Conservation (phyloP, 2,329 filamentous ascomycete species). For the Fusarium nurragi region DNA sequence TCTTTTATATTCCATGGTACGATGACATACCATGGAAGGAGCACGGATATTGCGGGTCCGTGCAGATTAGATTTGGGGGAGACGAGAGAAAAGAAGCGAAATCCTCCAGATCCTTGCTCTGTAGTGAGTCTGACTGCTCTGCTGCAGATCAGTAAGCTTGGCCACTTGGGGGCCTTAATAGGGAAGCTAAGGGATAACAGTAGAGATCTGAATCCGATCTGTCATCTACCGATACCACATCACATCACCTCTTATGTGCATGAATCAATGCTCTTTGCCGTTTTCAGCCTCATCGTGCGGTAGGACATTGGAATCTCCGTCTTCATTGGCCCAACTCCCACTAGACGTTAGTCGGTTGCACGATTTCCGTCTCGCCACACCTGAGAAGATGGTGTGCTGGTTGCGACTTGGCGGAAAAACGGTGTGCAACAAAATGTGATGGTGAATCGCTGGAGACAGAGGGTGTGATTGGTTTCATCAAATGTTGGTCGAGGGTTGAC, state of each 20-base stretch:
- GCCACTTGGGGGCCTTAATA: slow-evolving; percentile 1
- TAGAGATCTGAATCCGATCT: slow-evolving; percentile 17
- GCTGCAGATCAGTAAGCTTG: neutral
- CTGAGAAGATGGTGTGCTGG: neutral
- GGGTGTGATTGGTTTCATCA: neutral
- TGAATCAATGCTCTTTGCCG: slow-evolving; percentile 7
- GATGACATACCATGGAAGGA: neutral
- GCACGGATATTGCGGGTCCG: neutral
- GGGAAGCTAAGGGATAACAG: neutral
- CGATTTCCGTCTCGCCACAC: slow-evolving; percentile 16
- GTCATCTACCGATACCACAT: neutral
- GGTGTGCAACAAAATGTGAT: slow-evolving; percentile 13
- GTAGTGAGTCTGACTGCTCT: neutral
- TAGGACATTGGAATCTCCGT: neutral
- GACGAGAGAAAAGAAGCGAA: neutral
- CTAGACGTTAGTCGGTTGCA: slow-evolving; percentile 17
- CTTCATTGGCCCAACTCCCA: slow-evolving; percentile 4
- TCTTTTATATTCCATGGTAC: neutral
- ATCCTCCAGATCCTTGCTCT: neutral
- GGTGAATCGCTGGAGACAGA: neutral
- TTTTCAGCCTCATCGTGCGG: slow-evolving; percentile 9
- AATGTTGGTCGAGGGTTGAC: neutral
- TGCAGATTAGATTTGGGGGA: neutral
- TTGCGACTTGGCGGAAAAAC: slow-evolving; percentile 9
- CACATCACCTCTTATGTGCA: neutral